Conservation (phyloP, 1,139 yeast genomes). For the Candida sp. region DNA sequence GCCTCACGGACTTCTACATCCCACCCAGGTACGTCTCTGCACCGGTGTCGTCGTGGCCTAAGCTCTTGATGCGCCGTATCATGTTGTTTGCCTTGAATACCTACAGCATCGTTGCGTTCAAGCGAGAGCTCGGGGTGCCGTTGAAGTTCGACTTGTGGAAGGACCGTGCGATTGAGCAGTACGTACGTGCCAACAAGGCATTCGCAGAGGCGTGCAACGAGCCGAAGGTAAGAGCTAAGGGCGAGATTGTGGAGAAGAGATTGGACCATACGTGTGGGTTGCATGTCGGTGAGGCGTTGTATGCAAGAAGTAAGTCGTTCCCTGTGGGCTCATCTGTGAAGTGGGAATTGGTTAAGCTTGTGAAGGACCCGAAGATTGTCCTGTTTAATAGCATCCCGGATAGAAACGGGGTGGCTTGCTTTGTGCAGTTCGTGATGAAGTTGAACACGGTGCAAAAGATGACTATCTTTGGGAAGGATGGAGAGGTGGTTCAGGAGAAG, state of each 20-base stretch:
- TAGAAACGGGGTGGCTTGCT: conserved; percentile 68
- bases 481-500: conserved; percentile 34
- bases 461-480: conserved; percentile 43
- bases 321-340: conserved; percentile 64
- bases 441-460: conserved; percentile 77
- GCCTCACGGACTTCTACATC: conserved; percentile 47
- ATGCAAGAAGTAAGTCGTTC: conserved; percentile 38
- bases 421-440: conserved; percentile 77
- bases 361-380: conserved; percentile 71
- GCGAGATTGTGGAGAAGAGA: conserved; percentile 29
- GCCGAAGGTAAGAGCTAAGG: conserved; percentile 14
- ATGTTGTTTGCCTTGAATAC: conserved; percentile 50
- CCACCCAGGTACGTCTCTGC: conserved; percentile 38
- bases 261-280: conserved; percentile 38
- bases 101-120: conserved; percentile 44
- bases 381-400: conserved; percentile 66
- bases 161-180: conserved; percentile 45
- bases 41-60: conserved; percentile 45
- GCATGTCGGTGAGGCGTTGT: conserved; percentile 34
- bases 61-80: conserved; percentile 38
- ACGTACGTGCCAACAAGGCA: conserved; percentile 44
- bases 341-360: conserved; percentile 81
- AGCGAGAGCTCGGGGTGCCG: conserved; percentile 43
- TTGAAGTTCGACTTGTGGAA: conserved; percentile 49
- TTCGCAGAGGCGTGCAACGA: conserved; percentile 48